Evolutionary conservation across 164 flowering plant genomes (phyloP).

Genomic region (Tetrastigma voinierianum): DNA sequence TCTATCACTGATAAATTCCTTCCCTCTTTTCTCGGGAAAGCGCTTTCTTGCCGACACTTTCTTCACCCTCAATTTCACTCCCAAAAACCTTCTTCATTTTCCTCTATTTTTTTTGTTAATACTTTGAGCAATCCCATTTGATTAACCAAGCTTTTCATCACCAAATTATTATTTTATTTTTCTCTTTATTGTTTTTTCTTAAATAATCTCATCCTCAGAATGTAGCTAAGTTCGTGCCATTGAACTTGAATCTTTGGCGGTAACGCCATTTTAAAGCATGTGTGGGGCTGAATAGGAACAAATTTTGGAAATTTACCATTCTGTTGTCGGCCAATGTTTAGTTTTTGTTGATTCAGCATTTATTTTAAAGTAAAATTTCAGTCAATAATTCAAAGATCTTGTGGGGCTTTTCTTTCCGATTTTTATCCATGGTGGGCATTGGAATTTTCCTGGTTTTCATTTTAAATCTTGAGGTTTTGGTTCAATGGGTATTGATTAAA

Average conservation of each 20-base stretch:
- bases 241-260: slow-evolving; percentile 36
- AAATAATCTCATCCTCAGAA: neutral
- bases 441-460: slow-evolving; percentile 3
- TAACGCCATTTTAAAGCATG: slow-evolving; percentile 21
- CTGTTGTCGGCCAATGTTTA: slow-evolving; percentile 17
- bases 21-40: slow-evolving; percentile 13
- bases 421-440: neutral
- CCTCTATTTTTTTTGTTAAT: neutral
- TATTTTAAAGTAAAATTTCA: neutral
- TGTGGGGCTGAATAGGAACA: slow-evolving; percentile 16
- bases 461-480: neutral
- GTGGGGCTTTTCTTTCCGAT: slow-evolving; percentile 5
- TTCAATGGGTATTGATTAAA: neutral
- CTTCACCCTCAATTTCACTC: neutral
- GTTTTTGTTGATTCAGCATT: slow-evolving; percentile 1
- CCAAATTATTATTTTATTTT: slow-evolving; percentile 9
- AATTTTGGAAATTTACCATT: slow-evolving; percentile 37
- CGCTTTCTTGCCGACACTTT: slow-evolving; percentile 23
- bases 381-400: neutral
- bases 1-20: neutral
- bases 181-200: neutral
- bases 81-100: neutral
- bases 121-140: neutral
- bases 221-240: slow-evolving; percentile 35
- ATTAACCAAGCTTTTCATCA: slow-evolving; percentile 22